Evolutionary conservation across 2,329 filamentous ascomycete species (phyloP).

Genomic region (Amauroascus niger): DNA sequence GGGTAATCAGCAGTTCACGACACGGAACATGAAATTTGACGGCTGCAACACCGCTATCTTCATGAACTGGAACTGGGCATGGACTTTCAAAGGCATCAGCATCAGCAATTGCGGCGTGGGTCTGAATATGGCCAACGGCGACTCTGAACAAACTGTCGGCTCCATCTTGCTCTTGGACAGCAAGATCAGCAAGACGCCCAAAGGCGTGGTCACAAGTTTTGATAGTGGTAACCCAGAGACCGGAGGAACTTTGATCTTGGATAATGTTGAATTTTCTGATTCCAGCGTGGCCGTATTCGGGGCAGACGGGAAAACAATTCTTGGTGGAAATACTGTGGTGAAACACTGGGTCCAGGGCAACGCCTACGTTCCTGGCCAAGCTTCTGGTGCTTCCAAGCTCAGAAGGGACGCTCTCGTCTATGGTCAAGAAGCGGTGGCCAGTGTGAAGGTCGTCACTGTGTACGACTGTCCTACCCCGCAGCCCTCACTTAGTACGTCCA

Average conservation of each 20-base stretch:
- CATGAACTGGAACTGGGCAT: constrained; percentile 90
- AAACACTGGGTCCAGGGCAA: constrained; percentile 71
- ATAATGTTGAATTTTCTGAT: constrained; percentile 77
- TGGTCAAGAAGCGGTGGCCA: constrained; percentile 12
- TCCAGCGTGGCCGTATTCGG: constrained; percentile 58
- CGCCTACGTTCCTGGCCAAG: constrained; percentile 45
- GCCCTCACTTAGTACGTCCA: background rate
- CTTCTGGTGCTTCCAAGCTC: background rate
- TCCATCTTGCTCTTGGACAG: constrained; percentile 78
- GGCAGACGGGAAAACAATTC: constrained; percentile 48
- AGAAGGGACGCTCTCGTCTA: constrained; percentile 4
- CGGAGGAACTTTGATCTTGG: constrained; percentile 72
- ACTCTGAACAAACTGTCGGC: constrained; percentile 63
- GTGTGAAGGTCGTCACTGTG: constrained; percentile 3
- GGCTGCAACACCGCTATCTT: constrained; percentile 72
- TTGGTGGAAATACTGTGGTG: constrained; percentile 61
- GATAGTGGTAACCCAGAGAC: constrained; percentile 52
- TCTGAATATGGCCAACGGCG: constrained; percentile 65
- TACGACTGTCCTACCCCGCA: background rate
- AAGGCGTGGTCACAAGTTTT: constrained; percentile 70
- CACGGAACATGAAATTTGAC: constrained; percentile 72
- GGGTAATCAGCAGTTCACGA: constrained; percentile 81
- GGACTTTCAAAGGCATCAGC: constrained; percentile 64
- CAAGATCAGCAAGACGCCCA: constrained; percentile 61
- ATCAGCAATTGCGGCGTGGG: constrained; percentile 69